Evolutionary conservation across 2,329 filamentous ascomycete genomes (phyloP).

Genomic region (Berkeleyomyces rouxiae): DNA sequence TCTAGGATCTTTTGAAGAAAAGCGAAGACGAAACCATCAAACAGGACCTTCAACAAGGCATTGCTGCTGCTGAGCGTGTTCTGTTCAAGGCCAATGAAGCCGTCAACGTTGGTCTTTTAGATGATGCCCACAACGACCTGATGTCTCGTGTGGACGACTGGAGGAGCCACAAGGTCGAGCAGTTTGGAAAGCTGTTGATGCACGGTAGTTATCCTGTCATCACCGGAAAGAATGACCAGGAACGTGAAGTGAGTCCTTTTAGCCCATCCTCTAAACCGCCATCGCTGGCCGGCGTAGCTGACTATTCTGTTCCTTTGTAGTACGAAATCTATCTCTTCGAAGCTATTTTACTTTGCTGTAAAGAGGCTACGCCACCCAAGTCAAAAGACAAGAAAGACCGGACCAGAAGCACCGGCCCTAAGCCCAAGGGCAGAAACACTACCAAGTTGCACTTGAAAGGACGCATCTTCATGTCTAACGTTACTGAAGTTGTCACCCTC

Average conservation of each 20-base stretch:
- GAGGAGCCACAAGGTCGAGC: conserved; percentile 80
- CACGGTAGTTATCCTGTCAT: conserved; percentile 85
- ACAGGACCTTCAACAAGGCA: conserved; percentile 57
- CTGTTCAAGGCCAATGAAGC: conserved; percentile 77
- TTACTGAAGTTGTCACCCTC: conserved; percentile 80
- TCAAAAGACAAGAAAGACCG: conserved; percentile 60
- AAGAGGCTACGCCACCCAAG: conserved; percentile 79
- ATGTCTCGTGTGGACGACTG: conserved; percentile 80
- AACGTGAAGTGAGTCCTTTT: conserved; percentile 56
- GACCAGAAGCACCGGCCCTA: conserved; percentile 38
- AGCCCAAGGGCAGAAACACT: conserved; percentile 40
- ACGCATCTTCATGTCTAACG: conserved; percentile 97
- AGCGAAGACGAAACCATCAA: conserved; percentile 56
- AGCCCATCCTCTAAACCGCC: neutral
- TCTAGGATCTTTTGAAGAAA: conserved; percentile 71
- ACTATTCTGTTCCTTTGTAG: conserved; percentile 27
- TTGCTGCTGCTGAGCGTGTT: conserved; percentile 66
- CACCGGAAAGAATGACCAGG: conserved; percentile 75
- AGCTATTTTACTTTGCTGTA: conserved; percentile 88
- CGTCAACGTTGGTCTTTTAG: conserved; percentile 71
- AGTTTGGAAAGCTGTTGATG: conserved; percentile 78
- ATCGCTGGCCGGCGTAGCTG: neutral
- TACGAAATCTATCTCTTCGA: conserved; percentile 98
- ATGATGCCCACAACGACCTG: conserved; percentile 70
- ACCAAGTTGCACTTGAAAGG: conserved; percentile 89